A percentile compares a stretch with the other conserved stretches of the same genome.
Evolutionary conservation across 352 stramenopile genomes (phyloP).

Genomic region (Phytopythium chamaehyphon): DNA sequence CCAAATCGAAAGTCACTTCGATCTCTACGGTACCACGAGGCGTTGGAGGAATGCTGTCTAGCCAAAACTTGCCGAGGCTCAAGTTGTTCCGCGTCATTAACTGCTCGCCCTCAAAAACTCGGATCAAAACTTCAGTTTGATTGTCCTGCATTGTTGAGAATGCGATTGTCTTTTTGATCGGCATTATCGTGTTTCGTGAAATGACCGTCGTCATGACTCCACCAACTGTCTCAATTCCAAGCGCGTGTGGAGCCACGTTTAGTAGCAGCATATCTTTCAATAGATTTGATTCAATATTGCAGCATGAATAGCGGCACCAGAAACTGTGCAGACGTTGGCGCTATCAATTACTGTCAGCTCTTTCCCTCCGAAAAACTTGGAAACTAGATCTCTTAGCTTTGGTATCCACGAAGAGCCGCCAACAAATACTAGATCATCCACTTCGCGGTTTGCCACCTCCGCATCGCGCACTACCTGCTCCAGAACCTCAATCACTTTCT

Average conservation of each 20-base stretch:
- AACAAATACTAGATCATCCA: too few relatives aligned
- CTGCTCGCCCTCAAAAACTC: conserved; percentile 98
- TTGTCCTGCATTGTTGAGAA: conserved; percentile 99
- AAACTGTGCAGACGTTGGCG: too few relatives aligned
- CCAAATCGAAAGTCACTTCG: conserved; percentile 98
- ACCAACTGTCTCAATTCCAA: conserved; percentile 98
- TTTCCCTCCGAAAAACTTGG: too few relatives aligned
- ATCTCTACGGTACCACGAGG: conserved; percentile 98
- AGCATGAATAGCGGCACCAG: too few relatives aligned
- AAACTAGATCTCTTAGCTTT: too few relatives aligned
- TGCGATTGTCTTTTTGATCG: conserved; percentile 97
- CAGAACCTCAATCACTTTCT: too few relatives aligned
- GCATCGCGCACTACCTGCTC: too few relatives aligned
- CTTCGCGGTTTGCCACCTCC: too few relatives aligned
- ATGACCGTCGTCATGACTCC: conserved; percentile 99
- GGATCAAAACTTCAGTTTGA: conserved; percentile 87
- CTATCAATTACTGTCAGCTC: too few relatives aligned
- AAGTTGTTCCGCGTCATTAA: conserved; percentile 99
- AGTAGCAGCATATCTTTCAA: conserved; percentile 97
- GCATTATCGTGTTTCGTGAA: conserved; percentile 97
- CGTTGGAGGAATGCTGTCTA: conserved; percentile 96
- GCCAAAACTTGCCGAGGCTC: conserved; percentile 98
- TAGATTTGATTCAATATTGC: too few relatives aligned
- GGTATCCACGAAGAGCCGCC: too few relatives aligned
- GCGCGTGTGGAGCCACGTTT: conserved; percentile 96